These are phyloP conservation scores for Pneumocystis sp. DNA, from an alignment of 1,139 yeast genomes.

Conservation along the genomic window DNA sequence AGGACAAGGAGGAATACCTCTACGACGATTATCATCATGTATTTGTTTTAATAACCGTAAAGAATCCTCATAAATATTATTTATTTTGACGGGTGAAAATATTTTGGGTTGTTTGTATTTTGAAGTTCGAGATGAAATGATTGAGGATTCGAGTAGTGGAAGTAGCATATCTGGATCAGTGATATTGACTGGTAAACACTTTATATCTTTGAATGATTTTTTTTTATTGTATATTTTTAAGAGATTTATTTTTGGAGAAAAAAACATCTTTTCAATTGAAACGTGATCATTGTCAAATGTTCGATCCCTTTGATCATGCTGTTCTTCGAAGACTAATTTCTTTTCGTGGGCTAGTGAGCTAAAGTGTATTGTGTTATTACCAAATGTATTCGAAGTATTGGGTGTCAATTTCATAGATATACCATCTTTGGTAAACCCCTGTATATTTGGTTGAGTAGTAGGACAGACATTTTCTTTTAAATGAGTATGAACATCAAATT, in stretches of 20 bases:
- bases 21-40: not conserved
- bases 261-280: not conserved
- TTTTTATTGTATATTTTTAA: not conserved
- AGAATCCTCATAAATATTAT: not conserved
- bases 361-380: not conserved
- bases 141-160: not conserved
- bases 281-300: not conserved
- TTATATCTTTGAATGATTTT: not conserved
- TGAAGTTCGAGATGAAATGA: not conserved
- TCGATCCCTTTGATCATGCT: not conserved
- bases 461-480: not conserved
- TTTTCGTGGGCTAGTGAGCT: not conserved
- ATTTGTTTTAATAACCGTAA: not conserved
- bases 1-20: not conserved
- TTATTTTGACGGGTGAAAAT: not conserved
- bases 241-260: not conserved
- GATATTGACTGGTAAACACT: not conserved
- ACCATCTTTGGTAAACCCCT: not conserved
- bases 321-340: not conserved
- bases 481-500: not conserved
- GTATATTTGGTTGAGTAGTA: not conserved
- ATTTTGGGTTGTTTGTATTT: not conserved
- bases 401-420: not conserved
- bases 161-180: not conserved
- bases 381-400: not conserved